Percentiles rank a stretch among this genome's conserved stretches.
Conservation (phyloP, 2,329 filamentous ascomycete species). For the Calonectria pauciramosa region DNA sequence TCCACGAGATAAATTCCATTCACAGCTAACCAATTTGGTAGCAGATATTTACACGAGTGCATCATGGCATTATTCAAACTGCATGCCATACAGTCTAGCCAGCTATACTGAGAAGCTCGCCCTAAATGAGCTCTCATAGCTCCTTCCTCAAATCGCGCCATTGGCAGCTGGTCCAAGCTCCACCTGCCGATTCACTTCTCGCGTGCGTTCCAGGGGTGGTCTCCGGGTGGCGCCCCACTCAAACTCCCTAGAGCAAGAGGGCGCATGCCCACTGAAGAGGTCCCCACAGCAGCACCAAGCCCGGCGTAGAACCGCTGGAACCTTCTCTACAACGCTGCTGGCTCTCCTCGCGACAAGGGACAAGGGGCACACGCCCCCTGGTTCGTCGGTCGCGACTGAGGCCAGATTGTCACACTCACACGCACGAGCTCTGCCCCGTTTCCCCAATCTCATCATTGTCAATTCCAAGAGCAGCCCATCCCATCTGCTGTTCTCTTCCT, state of each 20-base stretch:
- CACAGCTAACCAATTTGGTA: neutral
- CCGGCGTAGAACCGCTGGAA: conserved; percentile 23
- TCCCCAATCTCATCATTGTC: conserved; percentile 31
- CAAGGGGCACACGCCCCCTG: conserved; percentile 26
- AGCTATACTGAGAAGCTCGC: neutral
- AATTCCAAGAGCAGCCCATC: conserved; percentile 28
- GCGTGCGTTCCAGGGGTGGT: conserved; percentile 11
- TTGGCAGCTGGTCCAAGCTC: conserved; percentile 31
- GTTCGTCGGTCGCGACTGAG: conserved; percentile 39
- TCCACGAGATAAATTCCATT: neutral
- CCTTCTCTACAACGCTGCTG: conserved; percentile 6
- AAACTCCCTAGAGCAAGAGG: conserved; percentile 13
- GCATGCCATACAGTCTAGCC: neutral
- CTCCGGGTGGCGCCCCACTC: conserved; percentile 18
- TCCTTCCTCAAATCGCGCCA: conserved; percentile 21
- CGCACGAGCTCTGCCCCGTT: conserved; percentile 35
- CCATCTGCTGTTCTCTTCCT: conserved; percentile 19
- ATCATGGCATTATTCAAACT: neutral
- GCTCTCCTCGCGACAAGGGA: conserved; percentile 12
- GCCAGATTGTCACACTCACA: conserved; percentile 48
- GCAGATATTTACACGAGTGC: neutral
- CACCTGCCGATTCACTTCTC: conserved; percentile 18
- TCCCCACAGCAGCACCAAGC: conserved; percentile 7
- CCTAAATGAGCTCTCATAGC: neutral
- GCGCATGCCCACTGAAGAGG: conserved; percentile 1